Conservation (phyloP, 2,329 filamentous ascomycete genomes). For the Gliomastix tumulicola region DNA sequence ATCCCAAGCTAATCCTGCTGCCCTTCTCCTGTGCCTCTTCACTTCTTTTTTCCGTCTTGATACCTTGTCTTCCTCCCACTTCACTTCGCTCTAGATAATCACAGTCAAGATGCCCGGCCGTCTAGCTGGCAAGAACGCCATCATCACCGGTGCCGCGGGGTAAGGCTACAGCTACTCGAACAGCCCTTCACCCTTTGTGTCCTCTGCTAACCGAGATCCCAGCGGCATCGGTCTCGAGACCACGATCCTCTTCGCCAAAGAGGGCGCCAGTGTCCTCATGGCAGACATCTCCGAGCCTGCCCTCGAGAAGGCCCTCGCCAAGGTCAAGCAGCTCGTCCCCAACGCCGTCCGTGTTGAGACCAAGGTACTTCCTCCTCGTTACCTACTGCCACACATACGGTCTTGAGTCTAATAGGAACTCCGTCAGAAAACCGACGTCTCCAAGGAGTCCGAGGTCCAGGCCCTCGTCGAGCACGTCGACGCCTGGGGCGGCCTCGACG, state of each 20-base stretch:
- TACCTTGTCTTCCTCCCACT: too few species aligned
- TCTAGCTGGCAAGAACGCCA: constrained; percentile 53
- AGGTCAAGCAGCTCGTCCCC: constrained; percentile 67
- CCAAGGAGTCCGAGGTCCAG: constrained; percentile 74
- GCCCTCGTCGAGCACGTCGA: constrained; percentile 70
- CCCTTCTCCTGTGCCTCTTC: too few species aligned
- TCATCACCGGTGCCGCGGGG: constrained; percentile 84
- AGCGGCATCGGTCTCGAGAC: constrained; percentile 94
- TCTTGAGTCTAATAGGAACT: too few species aligned
- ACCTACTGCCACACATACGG: too few species aligned
- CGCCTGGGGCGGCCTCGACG: constrained; percentile 77
- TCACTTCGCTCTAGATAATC: too few species aligned
- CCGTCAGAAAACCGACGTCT: constrained; percentile 59
- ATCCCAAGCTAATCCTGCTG: too few species aligned
- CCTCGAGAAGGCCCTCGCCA: constrained; percentile 68
- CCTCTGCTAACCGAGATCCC: constrained; percentile 3
- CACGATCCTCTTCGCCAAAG: constrained; percentile 78
- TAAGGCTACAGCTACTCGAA: constrained; percentile 35
- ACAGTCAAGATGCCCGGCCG: too few species aligned
- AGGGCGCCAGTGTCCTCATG: constrained; percentile 81
- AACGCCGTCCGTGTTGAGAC: constrained; percentile 54
- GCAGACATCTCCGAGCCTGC: constrained; percentile 76
- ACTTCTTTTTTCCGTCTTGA: too few species aligned
- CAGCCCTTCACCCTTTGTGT: background rate
- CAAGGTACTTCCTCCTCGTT: constrained; percentile 30